These are phyloP conservation scores for Yamadazyma dushanensis DNA, from an alignment of 1,139 yeast genomes.

Conservation along the genomic window DNA sequence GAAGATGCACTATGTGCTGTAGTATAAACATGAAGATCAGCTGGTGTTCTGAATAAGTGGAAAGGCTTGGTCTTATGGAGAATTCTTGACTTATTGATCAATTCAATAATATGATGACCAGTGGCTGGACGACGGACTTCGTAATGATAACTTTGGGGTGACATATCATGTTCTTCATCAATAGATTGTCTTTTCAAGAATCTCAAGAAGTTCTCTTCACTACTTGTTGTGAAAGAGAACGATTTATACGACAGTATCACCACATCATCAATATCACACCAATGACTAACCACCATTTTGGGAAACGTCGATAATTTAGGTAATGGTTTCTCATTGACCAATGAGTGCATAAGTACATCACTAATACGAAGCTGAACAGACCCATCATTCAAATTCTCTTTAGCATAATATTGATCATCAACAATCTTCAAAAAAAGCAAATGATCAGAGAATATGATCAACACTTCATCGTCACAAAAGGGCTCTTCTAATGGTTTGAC, in stretches of 20 bases:
- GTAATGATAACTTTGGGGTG: neutral
- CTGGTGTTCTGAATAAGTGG: slow-evolving; percentile 63
- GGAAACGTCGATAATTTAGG: slow-evolving; percentile 57
- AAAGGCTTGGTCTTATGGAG: slow-evolving; percentile 81
- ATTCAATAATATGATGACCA: slow-evolving; percentile 52
- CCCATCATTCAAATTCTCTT: slow-evolving; percentile 22
- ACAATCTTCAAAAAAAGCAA: slow-evolving; percentile 60
- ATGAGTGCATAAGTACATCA: slow-evolving; percentile 84
- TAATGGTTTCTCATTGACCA: slow-evolving; percentile 82
- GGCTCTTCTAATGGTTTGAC: slow-evolving; percentile 28
- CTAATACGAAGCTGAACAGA: slow-evolving; percentile 62
- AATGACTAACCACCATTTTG: slow-evolving; percentile 61
- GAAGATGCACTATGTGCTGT: slow-evolving; percentile 75
- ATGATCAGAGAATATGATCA: slow-evolving; percentile 80
- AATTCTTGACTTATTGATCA: slow-evolving; percentile 75
- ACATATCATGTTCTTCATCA: neutral
- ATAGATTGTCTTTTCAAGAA: slow-evolving; percentile 20
- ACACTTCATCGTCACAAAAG: slow-evolving; percentile 43
- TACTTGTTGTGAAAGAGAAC: slow-evolving; percentile 16
- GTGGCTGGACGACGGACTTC: slow-evolving; percentile 1
- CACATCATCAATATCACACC: slow-evolving; percentile 65
- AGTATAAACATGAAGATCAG: slow-evolving; percentile 56
- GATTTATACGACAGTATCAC: slow-evolving; percentile 45
- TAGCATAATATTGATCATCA: slow-evolving; percentile 37
- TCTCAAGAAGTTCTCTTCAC: slow-evolving; percentile 25